phyloP scores from a whole-genome alignment of 257 asterid genomes.

The Solanum dulcamara region DNA sequence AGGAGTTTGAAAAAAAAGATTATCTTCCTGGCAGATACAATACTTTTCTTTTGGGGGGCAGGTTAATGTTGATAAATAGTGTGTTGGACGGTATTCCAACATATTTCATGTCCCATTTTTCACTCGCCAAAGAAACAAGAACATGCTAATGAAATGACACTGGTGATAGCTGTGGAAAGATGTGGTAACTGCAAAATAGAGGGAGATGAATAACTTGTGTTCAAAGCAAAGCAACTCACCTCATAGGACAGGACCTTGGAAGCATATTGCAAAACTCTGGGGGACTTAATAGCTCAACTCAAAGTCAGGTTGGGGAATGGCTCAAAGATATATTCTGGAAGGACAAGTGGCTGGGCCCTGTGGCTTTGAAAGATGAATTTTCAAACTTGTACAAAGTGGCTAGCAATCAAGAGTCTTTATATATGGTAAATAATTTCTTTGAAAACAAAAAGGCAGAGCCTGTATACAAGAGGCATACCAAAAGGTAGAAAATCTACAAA shows the following conservation, averaged over 20 bases:
- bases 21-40: background rate
- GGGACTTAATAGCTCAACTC: background rate
- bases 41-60: background rate
- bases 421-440: background rate
- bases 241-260: background rate
- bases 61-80: background rate
- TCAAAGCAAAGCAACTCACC: background rate
- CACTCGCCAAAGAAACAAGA: background rate
- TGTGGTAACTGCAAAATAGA: background rate
- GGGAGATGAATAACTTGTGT: background rate
- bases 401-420: background rate
- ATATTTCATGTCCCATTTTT: background rate
- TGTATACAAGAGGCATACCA: background rate
- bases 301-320: background rate
- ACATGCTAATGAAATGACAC: background rate
- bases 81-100: background rate
- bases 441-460: background rate
- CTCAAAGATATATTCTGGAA: background rate
- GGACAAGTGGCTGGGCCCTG: background rate
- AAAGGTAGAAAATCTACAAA: background rate
- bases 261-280: background rate
- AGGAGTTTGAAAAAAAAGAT: no score
- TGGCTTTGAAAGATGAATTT: background rate
- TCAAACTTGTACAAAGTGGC: background rate
- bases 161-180: background rate